Evolutionary conservation across 2,329 filamentous ascomycete species (phyloP).

Genomic region (Ophiostoma tasmaniense): DNA sequence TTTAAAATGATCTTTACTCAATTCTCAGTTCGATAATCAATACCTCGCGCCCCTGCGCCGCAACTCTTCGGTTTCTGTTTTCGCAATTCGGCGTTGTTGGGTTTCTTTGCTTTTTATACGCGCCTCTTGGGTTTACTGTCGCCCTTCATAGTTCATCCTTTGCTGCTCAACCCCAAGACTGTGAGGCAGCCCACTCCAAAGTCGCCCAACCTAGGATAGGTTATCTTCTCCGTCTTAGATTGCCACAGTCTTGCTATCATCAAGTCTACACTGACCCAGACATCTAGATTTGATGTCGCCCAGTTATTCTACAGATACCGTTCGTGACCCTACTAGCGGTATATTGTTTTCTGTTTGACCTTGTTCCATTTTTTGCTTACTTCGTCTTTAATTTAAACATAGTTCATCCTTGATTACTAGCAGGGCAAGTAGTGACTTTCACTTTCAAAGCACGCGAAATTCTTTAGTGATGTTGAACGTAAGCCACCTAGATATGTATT

Average conservation of each 20-base stretch:
- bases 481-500: too few species aligned
- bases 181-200: background rate
- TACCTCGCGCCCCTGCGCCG: background rate
- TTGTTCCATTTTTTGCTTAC: background rate
- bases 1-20: background rate
- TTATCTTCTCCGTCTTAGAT: background rate
- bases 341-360: background rate
- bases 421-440: background rate
- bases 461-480: too few species aligned
- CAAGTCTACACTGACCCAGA: conserved; percentile 1
- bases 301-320: background rate
- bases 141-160: background rate
- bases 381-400: background rate
- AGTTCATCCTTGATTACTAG: background rate
- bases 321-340: background rate
- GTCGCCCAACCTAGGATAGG: background rate
- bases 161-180: background rate
- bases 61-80: background rate
- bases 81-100: background rate
- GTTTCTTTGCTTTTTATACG: background rate
- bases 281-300: background rate
- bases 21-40: background rate
- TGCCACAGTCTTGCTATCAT: background rate
- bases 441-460: too few species aligned
- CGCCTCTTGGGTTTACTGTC: background rate